Conservation (phyloP, 768 basidiomycete species). For the Atractiella rhizophila region DNA sequence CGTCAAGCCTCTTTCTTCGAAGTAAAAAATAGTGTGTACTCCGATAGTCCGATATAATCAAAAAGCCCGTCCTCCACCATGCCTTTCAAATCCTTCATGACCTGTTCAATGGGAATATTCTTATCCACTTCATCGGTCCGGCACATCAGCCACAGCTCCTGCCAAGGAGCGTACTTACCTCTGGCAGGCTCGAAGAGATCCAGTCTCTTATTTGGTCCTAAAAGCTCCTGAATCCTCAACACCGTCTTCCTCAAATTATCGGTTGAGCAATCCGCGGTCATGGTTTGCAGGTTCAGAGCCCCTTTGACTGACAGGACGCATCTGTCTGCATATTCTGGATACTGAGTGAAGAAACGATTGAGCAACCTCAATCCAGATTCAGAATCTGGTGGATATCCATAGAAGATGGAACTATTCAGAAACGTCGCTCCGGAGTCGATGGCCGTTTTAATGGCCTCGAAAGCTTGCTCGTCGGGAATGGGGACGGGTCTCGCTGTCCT, state of each 20-base stretch:
- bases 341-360: conserved; percentile 29
- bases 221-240: conserved; percentile 21
- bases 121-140: too few species aligned
- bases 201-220: conserved; percentile 30
- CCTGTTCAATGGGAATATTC: conserved; percentile 28
- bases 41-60: conserved; percentile 36
- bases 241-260: conserved; percentile 29
- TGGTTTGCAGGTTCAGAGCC: conserved; percentile 9
- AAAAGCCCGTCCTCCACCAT: conserved; percentile 34
- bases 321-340: conserved; percentile 26
- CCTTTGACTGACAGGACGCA: conserved; percentile 32
- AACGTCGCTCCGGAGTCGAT: conserved; percentile 18
- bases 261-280: conserved; percentile 7
- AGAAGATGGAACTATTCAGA: conserved; percentile 27
- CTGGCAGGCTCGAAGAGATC: conserved; percentile 37
- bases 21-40: conserved; percentile 13
- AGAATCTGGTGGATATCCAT: conserved; percentile 1
- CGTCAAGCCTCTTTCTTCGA: neutral
- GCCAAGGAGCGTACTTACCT: too few species aligned
- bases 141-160: too few species aligned
- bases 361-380: conserved; percentile 30
- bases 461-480: conserved; percentile 33
- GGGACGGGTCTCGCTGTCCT: neutral
- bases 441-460: conserved; percentile 34
- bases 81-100: conserved; percentile 25